Evolutionary conservation across 805 yeast genomes (phyloP).

Genomic region (Spathaspora arborariae): DNA sequence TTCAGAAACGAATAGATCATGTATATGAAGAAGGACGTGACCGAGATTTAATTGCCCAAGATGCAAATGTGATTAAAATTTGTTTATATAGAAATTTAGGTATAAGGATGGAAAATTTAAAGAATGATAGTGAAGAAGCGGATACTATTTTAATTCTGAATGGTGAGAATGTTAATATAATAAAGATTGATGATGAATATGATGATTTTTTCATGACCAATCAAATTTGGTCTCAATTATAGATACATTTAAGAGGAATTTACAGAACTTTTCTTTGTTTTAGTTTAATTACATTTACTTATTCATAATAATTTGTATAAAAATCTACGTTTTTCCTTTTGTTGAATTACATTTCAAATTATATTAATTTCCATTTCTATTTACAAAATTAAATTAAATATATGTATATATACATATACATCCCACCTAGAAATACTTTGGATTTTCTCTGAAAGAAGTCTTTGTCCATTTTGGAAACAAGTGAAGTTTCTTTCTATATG

Average conservation of each 20-base stretch:
- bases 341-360: neutral
- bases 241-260: neutral
- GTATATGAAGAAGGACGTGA: conserved; percentile 21
- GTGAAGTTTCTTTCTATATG: conserved; percentile 87
- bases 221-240: conserved; percentile 67
- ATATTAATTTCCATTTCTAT: neutral
- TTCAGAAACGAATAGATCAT: conserved; percentile 26
- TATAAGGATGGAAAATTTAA: conserved; percentile 38
- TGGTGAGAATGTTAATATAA: conserved; percentile 39
- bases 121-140: conserved; percentile 8
- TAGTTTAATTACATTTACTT: neutral
- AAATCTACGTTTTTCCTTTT: too few species aligned
- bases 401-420: neutral
- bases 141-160: conserved; percentile 27
- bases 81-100: conserved; percentile 62
- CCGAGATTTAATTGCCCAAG: conserved; percentile 11
- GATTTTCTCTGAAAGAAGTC: conserved; percentile 73
- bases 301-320: too few species aligned
- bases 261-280: neutral
- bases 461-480: conserved; percentile 91
- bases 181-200: conserved; percentile 51
- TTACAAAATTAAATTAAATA: neutral
- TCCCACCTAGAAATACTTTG: conserved; percentile 53
- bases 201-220: conserved; percentile 70
- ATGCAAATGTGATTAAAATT: conserved; percentile 49